Percentiles rank a stretch among this genome's conserved stretches.
These are phyloP conservation scores for Trichosporon faecale DNA, from an alignment of 1,284 basidiomycete genomes.

Conservation along the genomic window DNA sequence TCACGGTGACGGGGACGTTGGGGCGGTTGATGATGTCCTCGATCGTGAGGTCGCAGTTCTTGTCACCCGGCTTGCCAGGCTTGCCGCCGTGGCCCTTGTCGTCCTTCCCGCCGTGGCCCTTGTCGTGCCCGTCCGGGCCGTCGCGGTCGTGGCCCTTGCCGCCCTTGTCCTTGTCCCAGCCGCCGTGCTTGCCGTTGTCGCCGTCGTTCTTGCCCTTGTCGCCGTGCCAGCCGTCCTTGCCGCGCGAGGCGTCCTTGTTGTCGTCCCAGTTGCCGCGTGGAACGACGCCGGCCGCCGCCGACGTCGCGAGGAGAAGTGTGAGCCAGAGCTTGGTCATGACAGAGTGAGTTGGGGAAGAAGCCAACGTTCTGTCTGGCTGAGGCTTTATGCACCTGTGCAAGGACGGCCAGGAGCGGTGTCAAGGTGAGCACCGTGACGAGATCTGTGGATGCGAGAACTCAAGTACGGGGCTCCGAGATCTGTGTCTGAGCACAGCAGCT, in stretches of 20 bases:
- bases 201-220: background rate
- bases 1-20: slow-evolving; percentile 2
- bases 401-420: background rate
- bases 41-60: background rate
- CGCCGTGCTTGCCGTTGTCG: background rate
- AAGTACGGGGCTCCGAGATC: background rate
- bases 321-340: background rate
- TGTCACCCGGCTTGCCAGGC: background rate
- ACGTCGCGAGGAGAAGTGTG: background rate
- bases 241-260: background rate
- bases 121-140: background rate
- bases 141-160: background rate
- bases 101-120: background rate
- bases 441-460: background rate
- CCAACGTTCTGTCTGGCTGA: background rate
- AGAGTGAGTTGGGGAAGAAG: background rate
- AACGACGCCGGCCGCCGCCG: background rate
- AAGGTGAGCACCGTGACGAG: too few relatives aligned
- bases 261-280: slow-evolving; percentile 10
- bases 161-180: background rate
- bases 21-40: slow-evolving; percentile 13
- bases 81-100: background rate
- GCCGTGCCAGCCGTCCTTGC: background rate
- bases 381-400: too few relatives aligned
- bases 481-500: background rate